Conservation (phyloP, 345 rosid species). For the Sisymbrium altissimum region DNA sequence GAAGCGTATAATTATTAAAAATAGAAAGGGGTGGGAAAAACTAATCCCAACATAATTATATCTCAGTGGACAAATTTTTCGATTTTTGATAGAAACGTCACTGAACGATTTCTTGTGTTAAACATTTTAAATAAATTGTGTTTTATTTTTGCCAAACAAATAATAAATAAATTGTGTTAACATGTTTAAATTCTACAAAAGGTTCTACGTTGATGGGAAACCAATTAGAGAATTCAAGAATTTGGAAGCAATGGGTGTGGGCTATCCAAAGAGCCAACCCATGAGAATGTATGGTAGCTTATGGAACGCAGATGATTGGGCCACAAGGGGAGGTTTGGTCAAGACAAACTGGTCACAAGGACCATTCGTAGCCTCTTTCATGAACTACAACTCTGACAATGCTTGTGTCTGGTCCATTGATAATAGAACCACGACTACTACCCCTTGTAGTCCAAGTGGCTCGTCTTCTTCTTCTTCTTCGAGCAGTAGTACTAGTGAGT, state of each 20-base stretch:
- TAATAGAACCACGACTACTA: slow-evolving; percentile 9
- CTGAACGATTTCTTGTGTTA: too few relatives aligned
- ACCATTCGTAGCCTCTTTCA: slow-evolving; percentile 63
- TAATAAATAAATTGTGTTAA: too few relatives aligned
- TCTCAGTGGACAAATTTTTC: neutral
- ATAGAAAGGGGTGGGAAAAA: too few relatives aligned
- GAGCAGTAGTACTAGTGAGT: slow-evolving; percentile 19
- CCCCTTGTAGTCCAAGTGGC: slow-evolving; percentile 18
- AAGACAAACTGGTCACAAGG: slow-evolving; percentile 65
- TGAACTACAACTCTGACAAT: slow-evolving; percentile 46
- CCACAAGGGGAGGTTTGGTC: slow-evolving; percentile 65
- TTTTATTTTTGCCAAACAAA: too few relatives aligned
- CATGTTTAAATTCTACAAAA: neutral
- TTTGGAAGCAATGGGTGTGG: slow-evolving; percentile 54
- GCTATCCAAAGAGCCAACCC: slow-evolving; percentile 57
- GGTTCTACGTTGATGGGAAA: slow-evolving; percentile 33
- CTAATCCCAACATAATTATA: neutral
- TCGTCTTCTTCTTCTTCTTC: slow-evolving; percentile 22
- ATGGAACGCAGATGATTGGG: slow-evolving; percentile 83
- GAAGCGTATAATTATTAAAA: too few relatives aligned
- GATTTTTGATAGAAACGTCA: neutral
- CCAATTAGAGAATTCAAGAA: slow-evolving; percentile 83
- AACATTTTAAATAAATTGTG: too few relatives aligned
- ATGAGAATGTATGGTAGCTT: slow-evolving; percentile 62
- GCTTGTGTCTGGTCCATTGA: slow-evolving; percentile 48